phyloP scores from a whole-genome alignment of 2,329 filamentous ascomycete species.

The Aureobasidium subglaciale region DNA sequence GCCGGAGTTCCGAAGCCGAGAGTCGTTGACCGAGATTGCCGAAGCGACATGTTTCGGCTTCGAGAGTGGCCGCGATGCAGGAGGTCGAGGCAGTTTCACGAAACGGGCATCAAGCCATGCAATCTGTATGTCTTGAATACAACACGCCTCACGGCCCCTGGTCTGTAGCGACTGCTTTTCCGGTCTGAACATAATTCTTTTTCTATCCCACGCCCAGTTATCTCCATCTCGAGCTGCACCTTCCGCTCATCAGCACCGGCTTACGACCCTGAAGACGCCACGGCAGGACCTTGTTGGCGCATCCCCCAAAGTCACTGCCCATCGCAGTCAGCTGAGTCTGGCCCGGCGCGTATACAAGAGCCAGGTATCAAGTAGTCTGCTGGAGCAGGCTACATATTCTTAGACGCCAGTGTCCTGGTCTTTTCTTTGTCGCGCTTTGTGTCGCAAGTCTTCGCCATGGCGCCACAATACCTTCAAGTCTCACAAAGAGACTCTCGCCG shows the following conservation, averaged over 20 bases:
- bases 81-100: neutral
- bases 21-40: neutral
- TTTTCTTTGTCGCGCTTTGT: conserved; percentile 4
- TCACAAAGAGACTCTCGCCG: conserved; percentile 10
- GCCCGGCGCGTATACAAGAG: neutral
- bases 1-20: neutral
- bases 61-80: neutral
- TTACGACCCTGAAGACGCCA: neutral
- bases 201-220: neutral
- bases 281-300: conserved; percentile 9
- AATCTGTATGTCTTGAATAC: neutral
- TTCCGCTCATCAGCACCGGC: no score
- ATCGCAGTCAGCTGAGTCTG: conserved; percentile 5
- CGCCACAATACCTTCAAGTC: neutral
- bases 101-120: conserved; percentile 7
- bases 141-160: neutral
- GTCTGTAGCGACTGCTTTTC: neutral
- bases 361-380: neutral
- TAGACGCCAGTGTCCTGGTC: neutral
- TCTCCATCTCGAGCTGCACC: neutral
- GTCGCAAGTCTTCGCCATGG: conserved; percentile 1
- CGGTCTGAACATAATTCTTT: neutral
- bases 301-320: neutral
- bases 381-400: neutral
- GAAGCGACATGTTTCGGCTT: neutral